Conservation (phyloP, 2,329 filamentous ascomycete genomes). For the Paracoccidioides lutzii region DNA sequence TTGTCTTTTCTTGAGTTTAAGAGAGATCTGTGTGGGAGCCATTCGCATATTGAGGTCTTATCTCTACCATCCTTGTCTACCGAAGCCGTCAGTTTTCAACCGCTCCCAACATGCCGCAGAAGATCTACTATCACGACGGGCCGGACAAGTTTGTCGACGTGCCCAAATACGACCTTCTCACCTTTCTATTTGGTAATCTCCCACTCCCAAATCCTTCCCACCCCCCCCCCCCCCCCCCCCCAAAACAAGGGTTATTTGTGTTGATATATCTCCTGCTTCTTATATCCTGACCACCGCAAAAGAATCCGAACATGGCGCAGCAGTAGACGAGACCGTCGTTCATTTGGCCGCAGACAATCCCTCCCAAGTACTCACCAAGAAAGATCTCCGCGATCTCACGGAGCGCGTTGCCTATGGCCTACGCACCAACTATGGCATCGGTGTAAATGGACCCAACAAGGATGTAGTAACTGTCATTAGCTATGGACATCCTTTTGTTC, state of each 20-base stretch:
- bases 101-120: neutral
- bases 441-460: neutral
- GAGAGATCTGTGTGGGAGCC: neutral
- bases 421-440: conserved; percentile 1
- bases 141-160: neutral
- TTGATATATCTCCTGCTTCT: neutral
- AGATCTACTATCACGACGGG: conserved; percentile 1
- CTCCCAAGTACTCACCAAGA: conserved; percentile 1
- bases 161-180: neutral
- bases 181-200: neutral
- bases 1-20: neutral
- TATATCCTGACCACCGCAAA: neutral
- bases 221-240: too few species aligned
- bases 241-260: neutral
- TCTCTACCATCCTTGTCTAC: neutral
- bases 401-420: neutral
- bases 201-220: neutral
- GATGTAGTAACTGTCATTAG: conserved; percentile 1
- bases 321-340: neutral
- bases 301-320: neutral
- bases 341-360: neutral
- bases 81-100: neutral
- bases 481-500: neutral
- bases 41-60: neutral
- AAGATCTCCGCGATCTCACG: neutral